phyloP scores from a whole-genome alignment of 2,329 filamentous ascomycete species.

The Colletotrichum acutatum region DNA sequence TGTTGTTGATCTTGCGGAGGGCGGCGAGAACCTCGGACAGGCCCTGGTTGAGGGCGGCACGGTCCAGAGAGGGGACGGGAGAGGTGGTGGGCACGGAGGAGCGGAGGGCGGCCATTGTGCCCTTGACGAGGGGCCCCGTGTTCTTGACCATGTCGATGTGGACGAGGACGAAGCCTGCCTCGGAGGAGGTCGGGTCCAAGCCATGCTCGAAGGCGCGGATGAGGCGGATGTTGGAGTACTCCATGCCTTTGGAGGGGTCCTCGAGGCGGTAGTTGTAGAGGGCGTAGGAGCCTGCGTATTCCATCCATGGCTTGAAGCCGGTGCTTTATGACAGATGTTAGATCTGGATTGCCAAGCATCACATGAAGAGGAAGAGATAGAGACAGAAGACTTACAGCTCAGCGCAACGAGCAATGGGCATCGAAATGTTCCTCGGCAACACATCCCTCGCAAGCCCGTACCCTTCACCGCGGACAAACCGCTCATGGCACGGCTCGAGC shows the following conservation, averaged over 20 bases:
- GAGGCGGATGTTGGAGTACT: conserved; percentile 78
- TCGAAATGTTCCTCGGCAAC: conserved; percentile 79
- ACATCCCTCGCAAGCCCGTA: conserved; percentile 83
- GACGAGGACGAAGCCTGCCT: conserved; percentile 95
- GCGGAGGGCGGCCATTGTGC: conserved; percentile 71
- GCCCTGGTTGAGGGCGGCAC: conserved; percentile 68
- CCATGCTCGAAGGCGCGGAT: conserved; percentile 93
- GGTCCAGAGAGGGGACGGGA: conserved; percentile 24
- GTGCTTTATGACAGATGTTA: conserved; percentile 46
- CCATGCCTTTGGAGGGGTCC: conserved; percentile 66
- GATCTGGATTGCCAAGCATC: not conserved
- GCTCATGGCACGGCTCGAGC: conserved; percentile 89
- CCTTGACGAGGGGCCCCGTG: conserved; percentile 80
- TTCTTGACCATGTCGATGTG: conserved; percentile 96
- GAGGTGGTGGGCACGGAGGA: conserved; percentile 44
- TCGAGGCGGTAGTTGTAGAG: conserved; percentile 74
- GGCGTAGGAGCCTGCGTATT: conserved; percentile 78
- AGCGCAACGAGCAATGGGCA: conserved; percentile 85
- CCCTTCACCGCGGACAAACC: conserved; percentile 73
- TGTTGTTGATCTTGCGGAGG: conserved; percentile 76
- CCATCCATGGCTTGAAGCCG: conserved; percentile 94
- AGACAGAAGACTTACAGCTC: conserved; percentile 84
- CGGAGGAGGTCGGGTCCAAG: conserved; percentile 85
- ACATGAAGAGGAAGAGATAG: not conserved
- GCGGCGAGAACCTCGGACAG: conserved; percentile 70